A percentile compares a stretch with the other conserved stretches of the same genome.
These are phyloP conservation scores for Neofusicoccum kwambonambiense DNA, from an alignment of 2,329 filamentous ascomycete genomes.

Conservation along the genomic window DNA sequence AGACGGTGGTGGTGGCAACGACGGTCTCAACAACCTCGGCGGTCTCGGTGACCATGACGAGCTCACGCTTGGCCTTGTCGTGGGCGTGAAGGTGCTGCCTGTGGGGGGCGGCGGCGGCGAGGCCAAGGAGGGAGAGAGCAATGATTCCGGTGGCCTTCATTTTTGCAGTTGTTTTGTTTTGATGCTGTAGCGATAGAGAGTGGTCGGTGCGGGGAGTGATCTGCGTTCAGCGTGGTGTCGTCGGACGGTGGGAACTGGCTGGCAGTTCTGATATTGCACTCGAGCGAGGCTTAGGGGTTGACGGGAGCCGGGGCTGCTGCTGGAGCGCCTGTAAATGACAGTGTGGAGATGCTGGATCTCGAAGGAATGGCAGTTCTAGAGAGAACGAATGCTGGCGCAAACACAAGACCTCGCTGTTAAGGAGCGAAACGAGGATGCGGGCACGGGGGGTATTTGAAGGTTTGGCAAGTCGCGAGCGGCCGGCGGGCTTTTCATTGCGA, in stretches of 20 bases:
- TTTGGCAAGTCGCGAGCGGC: neutral
- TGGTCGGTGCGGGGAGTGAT: neutral
- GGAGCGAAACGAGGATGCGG: neutral
- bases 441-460: conserved; percentile 11
- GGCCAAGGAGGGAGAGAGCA: conserved; percentile 34
- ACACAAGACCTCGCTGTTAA: neutral
- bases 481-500: neutral
- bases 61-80: conserved; percentile 32
- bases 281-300: neutral
- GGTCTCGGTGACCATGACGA: conserved; percentile 30
- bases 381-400: conserved; percentile 4
- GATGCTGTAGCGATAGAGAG: conserved; percentile 19
- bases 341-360: conserved; percentile 7
- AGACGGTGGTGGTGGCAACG: conserved; percentile 37
- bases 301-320: conserved; percentile 1
- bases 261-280: conserved; percentile 13
- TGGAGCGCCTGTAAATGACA: conserved; percentile 16
- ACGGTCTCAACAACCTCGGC: conserved; percentile 34
- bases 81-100: neutral
- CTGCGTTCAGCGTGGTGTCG: neutral
- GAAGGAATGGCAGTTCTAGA: conserved; percentile 12
- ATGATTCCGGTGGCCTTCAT: conserved; percentile 39
- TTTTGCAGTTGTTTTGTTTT: conserved; percentile 23
- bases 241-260: conserved; percentile 6
- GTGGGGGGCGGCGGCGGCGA: conserved; percentile 32